These are phyloP conservation scores for Stellera chamaejasme DNA, from an alignment of 345 rosid species.

Conservation along the genomic window DNA sequence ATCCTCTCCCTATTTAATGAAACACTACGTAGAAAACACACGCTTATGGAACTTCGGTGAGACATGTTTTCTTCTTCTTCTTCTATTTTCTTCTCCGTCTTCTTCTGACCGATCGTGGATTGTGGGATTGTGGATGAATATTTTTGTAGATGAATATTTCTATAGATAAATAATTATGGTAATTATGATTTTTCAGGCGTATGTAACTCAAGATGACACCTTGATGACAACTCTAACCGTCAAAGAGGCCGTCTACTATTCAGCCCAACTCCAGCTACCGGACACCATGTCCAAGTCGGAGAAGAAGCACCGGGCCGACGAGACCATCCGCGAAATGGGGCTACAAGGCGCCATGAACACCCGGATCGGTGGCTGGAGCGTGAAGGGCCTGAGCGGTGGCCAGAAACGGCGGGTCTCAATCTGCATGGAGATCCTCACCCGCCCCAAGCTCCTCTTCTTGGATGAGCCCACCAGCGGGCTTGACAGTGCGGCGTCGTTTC, in stretches of 20 bases:
- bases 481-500: slow-evolving; percentile 44
- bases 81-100: too few species aligned
- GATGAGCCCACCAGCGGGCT: slow-evolving; percentile 53
- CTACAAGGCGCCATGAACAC: slow-evolving; percentile 29
- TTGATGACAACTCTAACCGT: slow-evolving; percentile 34
- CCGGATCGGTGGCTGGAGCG: slow-evolving; percentile 44
- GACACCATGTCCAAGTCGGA: slow-evolving; percentile 30
- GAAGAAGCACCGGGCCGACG: slow-evolving; percentile 42
- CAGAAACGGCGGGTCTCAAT: slow-evolving; percentile 50
- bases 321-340: slow-evolving; percentile 46
- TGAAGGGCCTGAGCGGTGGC: slow-evolving; percentile 46
- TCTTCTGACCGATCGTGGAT: too few species aligned
- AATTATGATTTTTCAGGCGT: slow-evolving; percentile 21
- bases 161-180: too few species aligned
- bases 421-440: slow-evolving; percentile 43
- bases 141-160: too few species aligned
- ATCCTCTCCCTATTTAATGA: not conserved
- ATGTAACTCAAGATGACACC: slow-evolving; percentile 41
- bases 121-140: too few species aligned
- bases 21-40: too few species aligned
- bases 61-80: too few species aligned
- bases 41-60: too few species aligned
- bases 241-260: slow-evolving; percentile 38
- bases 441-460: slow-evolving; percentile 41
- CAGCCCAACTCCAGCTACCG: slow-evolving; percentile 47